Evolutionary conservation across 2,329 filamentous ascomycete genomes (phyloP), one percentile per base, ranked within the genome.

Genomic region (Aspergillus sp.): DNA sequence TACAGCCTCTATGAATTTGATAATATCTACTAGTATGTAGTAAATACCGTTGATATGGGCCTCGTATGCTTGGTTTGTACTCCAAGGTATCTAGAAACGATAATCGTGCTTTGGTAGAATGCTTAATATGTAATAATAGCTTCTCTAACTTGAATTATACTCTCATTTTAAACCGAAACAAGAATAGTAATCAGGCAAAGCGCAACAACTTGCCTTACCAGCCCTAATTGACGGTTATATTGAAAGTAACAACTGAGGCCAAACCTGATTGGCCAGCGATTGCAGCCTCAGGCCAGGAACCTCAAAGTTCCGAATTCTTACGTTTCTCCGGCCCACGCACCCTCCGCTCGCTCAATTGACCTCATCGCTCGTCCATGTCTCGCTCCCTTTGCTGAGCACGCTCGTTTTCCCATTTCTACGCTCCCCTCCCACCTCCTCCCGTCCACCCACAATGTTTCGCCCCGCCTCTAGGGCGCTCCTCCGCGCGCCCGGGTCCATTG

Each of bases 371-470:
- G 59, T 51, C 34, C 22, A 57, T 54, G 54, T 43, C 54, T 46
- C 22, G 19, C 17, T 48, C 1, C 19, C 34, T 50, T 3, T 31
- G 57, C 22, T 53, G 43, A 54, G 23, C 23, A 15, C 23, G 38
- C 25, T 13, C 59, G 46, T 53, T 54, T 46, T 54, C 59, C 58
- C 55, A 61, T 28, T 22, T 43, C 31, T 54, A 38, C 13, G 17
- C 25, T 31, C 31, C 28, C 23, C 63, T 54, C 13, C 43, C 47
- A 41, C 46, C 54, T 48, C 60, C 54, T 23, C 57, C 46, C 43
- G 55, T 61, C 50, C 41, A 52, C 53, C 59, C 66, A 67, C 50
- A 62, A 87, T 87, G 84, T 85, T 85, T 65, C 81, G 83, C 67
- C 80, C 80, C 60, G 79, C 80, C 52, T 77, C 82, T 54, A 79